Evolutionary conservation across 2,329 filamentous ascomycete species (phyloP), one percentile per base, ranked within the genome.

Genomic region (Penicillium hesseltinei): DNA sequence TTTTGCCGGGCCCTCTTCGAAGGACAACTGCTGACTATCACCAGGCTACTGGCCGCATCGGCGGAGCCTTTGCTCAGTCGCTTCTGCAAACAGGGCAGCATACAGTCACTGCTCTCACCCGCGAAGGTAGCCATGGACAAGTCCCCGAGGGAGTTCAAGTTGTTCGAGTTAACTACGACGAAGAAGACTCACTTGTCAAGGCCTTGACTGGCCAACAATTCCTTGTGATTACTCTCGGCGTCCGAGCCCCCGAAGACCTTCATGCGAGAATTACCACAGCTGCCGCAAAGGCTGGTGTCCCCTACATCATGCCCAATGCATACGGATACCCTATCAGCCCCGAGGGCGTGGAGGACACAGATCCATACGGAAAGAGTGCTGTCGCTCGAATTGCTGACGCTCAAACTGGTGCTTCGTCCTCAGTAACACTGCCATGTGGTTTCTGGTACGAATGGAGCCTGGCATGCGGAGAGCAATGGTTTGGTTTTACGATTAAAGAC

Each of bases 401-500:
- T 50, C 69, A 78, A 51, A 57, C 61, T 0, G 77, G 75, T 0
- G 51, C 54, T 6, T 74, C 71, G 2, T 65, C 66, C 7, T 82
- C 75, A 68, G 71, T 84, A 36, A 68, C 63, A 1, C 53, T 82
- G 7, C 52, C 59, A 6, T 80, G 75, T 53, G 75, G 78, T 0
- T 82, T 81, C 67, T 83, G 81, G 81, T 83, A 82, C 62, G 79
- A 83, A 56, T 81, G 73, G 62, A 80, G 78, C 47, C 68, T 83
- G 4, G 73, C 67, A 0, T 65, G 69, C 1, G 67, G 67, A 0
- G 55, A 62, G 7, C 58, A 69, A 19, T 63, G 66, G 44, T 82
- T 73, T 58, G 82, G 82, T 0, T 81, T 84, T 64, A 78, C 82
- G 44, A 69, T 84, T 33, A 62, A 70, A 6, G 71, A 78, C 11